These are phyloP conservation scores for Diophrys appendiculata DNA, from an alignment of 73 alveolate species.

Conservation along the genomic window DNA sequence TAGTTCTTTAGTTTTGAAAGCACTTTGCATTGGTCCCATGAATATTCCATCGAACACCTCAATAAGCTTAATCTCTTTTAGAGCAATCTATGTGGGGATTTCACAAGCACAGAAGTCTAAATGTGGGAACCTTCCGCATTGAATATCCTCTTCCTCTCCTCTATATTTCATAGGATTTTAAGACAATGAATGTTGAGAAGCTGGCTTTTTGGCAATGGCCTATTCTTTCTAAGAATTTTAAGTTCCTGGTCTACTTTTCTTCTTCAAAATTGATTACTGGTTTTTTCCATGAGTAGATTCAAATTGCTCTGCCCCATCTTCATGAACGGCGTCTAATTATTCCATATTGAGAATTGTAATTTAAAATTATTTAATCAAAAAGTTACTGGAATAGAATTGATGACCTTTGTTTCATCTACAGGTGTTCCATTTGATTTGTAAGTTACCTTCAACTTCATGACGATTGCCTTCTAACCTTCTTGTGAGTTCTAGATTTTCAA, in stretches of 20 bases:
- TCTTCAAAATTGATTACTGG: too few relatives aligned
- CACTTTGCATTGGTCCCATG: conserved; percentile 65
- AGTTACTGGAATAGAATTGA: conserved; percentile 32
- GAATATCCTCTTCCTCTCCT: conserved; percentile 87
- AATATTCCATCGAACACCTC: conserved; percentile 73
- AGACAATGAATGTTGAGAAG: background rate
- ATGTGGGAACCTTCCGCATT: conserved; percentile 95
- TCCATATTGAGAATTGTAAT: too few relatives aligned
- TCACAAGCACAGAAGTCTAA: conserved; percentile 86
- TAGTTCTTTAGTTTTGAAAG: conserved; percentile 70
- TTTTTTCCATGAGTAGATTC: too few relatives aligned
- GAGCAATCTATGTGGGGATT: conserved; percentile 70
- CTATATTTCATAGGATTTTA: conserved; percentile 43
- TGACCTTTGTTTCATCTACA: conserved; percentile 32
- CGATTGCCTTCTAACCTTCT: conserved; percentile 48
- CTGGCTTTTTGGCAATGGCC: background rate
- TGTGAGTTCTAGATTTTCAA: conserved; percentile 33
- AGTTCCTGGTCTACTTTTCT: background rate
- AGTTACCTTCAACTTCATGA: conserved; percentile 30
- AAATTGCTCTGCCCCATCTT: too few relatives aligned
- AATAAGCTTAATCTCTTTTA: conserved; percentile 68
- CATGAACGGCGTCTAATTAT: background rate
- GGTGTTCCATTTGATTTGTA: conserved; percentile 33
- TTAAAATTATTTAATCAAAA: too few relatives aligned
- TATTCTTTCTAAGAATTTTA: background rate